These are phyloP conservation scores for Amylostereum chailletii DNA, from an alignment of 1,284 basidiomycete genomes.

Conservation along the genomic window DNA sequence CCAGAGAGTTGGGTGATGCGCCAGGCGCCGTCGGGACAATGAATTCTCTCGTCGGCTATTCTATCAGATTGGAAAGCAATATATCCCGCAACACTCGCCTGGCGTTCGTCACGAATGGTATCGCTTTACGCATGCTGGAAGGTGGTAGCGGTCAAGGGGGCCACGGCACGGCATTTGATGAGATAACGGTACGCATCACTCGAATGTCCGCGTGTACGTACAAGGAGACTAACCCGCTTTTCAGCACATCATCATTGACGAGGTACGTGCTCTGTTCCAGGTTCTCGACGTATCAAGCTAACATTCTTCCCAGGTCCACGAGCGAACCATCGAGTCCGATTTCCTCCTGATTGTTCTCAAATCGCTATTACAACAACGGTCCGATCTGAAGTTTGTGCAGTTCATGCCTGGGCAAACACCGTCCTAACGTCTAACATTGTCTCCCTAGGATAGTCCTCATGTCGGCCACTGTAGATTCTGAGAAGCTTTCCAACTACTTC, in stretches of 20 bases:
- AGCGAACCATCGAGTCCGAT: conserved; percentile 95
- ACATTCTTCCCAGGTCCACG: conserved; percentile 53
- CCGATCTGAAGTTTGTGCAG: conserved; percentile 68
- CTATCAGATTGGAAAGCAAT: conserved; percentile 90
- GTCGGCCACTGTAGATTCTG: conserved; percentile 95
- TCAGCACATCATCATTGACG: conserved; percentile 83
- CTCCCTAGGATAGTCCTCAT: conserved; percentile 81
- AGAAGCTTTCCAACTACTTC: conserved; percentile 92
- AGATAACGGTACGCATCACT: conserved; percentile 67
- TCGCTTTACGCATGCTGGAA: conserved; percentile 96
- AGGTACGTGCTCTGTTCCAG: conserved; percentile 37
- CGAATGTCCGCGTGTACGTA: conserved; percentile 10
- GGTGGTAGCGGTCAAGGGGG: conserved; percentile 58
- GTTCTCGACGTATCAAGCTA: not conserved
- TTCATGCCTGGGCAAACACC: not conserved
- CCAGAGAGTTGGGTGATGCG: conserved; percentile 86
- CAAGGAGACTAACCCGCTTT: conserved; percentile 4
- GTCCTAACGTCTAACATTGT: not conserved
- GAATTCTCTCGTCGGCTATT: conserved; percentile 87
- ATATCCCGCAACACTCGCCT: conserved; percentile 76
- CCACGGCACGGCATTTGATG: conserved; percentile 78
- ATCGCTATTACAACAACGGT: conserved; percentile 72
- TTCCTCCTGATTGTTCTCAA: conserved; percentile 95
- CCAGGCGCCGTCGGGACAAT: conserved; percentile 74
- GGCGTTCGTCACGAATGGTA: conserved; percentile 90